Percentiles rank a stretch among this genome's conserved stretches.
phyloP scores from a whole-genome alignment of 1,284 basidiomycete genomes.

The Uromyces viciae-fabae region DNA sequence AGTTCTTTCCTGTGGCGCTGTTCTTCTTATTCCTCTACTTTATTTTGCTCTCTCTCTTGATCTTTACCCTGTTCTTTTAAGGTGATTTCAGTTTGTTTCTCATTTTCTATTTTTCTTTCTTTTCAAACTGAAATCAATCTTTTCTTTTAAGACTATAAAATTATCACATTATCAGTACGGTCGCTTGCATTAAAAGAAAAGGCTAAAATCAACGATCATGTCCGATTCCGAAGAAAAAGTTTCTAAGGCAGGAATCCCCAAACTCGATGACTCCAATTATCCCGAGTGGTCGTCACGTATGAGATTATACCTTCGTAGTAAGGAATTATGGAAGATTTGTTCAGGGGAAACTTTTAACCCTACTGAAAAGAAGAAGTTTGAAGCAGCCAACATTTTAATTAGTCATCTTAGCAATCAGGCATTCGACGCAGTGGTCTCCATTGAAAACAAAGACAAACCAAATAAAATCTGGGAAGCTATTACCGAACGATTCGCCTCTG shows the following conservation, averaged over 20 bases:
- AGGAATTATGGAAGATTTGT: not conserved
- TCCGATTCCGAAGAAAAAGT: not conserved
- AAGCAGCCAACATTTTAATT: not conserved
- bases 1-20: too few relatives aligned
- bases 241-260: not conserved
- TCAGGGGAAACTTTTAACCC: not conserved
- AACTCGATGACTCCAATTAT: not conserved
- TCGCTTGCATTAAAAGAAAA: not conserved
- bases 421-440: not conserved
- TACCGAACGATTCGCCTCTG: not conserved
- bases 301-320: not conserved
- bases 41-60: too few relatives aligned
- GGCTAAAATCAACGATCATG: not conserved
- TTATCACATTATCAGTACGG: conserved; percentile 2
- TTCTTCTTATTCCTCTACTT: too few relatives aligned
- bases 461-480: not conserved
- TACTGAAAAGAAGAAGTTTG: not conserved
- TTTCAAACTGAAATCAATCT: too few relatives aligned
- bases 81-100: too few relatives aligned
- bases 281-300: not conserved
- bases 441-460: not conserved
- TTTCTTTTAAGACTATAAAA: too few relatives aligned
- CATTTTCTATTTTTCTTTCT: too few relatives aligned
- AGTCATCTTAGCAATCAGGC: not conserved
- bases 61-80: too few relatives aligned